Evolutionary conservation across 441 rosid genomes (phyloP).

Genomic region (Gossypium gossypioides): DNA sequence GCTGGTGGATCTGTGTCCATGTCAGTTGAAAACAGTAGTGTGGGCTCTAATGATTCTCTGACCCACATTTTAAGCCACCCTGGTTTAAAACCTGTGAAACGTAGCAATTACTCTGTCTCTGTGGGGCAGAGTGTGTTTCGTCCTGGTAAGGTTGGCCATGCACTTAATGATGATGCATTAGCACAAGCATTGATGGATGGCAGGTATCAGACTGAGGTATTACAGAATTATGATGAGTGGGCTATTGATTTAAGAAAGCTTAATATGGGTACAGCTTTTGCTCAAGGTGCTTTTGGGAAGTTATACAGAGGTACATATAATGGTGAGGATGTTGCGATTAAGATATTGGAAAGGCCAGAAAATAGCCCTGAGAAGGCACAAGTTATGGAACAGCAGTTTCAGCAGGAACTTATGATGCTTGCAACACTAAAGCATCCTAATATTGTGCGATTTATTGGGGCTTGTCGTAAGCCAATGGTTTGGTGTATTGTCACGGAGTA

Average conservation of each 20-base stretch:
- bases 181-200: slow-evolving; percentile 77
- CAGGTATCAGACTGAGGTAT: slow-evolving; percentile 50
- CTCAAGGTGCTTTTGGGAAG: slow-evolving; percentile 96
- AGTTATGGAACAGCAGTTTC: slow-evolving; percentile 88
- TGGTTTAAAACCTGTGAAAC: slow-evolving; percentile 52
- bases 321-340: slow-evolving; percentile 87
- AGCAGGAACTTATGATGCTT: slow-evolving; percentile 93
- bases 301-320: slow-evolving; percentile 81
- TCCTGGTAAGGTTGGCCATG: slow-evolving; percentile 61
- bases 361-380: slow-evolving; percentile 58
- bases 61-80: slow-evolving; percentile 77
- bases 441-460: slow-evolving; percentile 85
- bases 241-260: slow-evolving; percentile 82
- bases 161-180: slow-evolving; percentile 71
- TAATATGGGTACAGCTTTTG: slow-evolving; percentile 83
- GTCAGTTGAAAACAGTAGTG: slow-evolving; percentile 85
- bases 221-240: slow-evolving; percentile 76
- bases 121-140: slow-evolving; percentile 68
- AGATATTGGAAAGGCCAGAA: slow-evolving; percentile 81
- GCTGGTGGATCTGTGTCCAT: slow-evolving; percentile 85
- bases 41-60: slow-evolving; percentile 77
- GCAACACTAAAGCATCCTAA: slow-evolving; percentile 75
- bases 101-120: slow-evolving; percentile 40
- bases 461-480: slow-evolving; percentile 74
- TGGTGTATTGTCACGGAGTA: slow-evolving; percentile 96